Evolutionary conservation across 2,329 filamentous ascomycete species (phyloP).

Genomic region (Aspergillus sp.): DNA sequence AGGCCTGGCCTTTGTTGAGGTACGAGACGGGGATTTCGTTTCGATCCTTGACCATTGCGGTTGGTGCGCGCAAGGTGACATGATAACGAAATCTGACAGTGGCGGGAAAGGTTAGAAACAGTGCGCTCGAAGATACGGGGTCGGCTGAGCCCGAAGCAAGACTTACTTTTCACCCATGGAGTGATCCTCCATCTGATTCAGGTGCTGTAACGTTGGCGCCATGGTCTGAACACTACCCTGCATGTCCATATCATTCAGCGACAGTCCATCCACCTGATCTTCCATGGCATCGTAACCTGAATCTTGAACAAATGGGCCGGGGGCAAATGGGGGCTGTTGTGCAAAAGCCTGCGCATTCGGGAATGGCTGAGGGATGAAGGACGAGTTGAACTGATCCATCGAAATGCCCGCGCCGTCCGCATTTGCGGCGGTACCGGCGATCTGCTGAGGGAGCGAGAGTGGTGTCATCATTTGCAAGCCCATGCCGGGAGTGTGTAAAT

Average conservation of each 20-base stretch:
- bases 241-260: slow-evolving; percentile 55
- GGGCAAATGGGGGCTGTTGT: slow-evolving; percentile 63
- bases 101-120: too few relatives aligned
- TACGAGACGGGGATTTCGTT: slow-evolving; percentile 97
- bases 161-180: slow-evolving; percentile 53
- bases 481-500: slow-evolving; percentile 79
- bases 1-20: slow-evolving; percentile 94
- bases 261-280: slow-evolving; percentile 62
- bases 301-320: slow-evolving; percentile 76
- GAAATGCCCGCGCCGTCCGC: slow-evolving; percentile 61
- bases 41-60: slow-evolving; percentile 82
- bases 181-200: slow-evolving; percentile 24
- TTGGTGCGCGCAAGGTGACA: slow-evolving; percentile 86
- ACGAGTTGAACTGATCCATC: slow-evolving; percentile 65
- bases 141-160: background rate
- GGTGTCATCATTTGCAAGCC: slow-evolving; percentile 75
- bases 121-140: too few relatives aligned
- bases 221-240: slow-evolving; percentile 53
- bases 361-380: slow-evolving; percentile 57
- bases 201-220: slow-evolving; percentile 26
- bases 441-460: slow-evolving; percentile 70
- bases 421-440: slow-evolving; percentile 55
- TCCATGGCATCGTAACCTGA: slow-evolving; percentile 77
- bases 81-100: slow-evolving; percentile 73
- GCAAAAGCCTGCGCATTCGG: slow-evolving; percentile 70